Evolutionary conservation across 495 filamentous ascomycete species (phyloP).

Genomic region (Talaromyces borbonicus): DNA sequence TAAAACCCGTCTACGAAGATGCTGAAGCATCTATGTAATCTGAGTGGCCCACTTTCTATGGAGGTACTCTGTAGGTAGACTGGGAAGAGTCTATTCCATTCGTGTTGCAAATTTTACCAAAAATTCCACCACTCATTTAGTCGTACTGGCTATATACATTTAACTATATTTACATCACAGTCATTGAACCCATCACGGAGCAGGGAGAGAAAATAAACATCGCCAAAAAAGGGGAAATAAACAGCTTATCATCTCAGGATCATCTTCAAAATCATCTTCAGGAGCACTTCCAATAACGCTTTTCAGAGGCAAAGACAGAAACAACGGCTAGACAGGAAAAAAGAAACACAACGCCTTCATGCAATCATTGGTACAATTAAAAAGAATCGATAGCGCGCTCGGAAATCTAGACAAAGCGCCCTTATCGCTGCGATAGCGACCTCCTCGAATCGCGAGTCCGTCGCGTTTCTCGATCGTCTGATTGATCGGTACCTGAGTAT

Average conservation of each 20-base stretch:
- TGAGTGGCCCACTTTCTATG: no score
- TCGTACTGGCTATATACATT: no score
- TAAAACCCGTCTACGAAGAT: no score
- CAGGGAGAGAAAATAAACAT: conserved; percentile 10
- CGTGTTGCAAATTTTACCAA: no score
- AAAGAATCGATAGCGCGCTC: no score
- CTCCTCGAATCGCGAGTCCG: background rate
- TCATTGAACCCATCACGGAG: conserved; percentile 7
- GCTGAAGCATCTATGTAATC: no score
- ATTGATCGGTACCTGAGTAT: conserved; percentile 2
- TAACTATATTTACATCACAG: conserved; percentile 11
- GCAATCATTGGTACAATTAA: no score
- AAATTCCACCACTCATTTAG: no score
- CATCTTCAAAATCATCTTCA: conserved; percentile 13
- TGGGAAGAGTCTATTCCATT: no score
- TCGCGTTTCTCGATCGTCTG: conserved; percentile 3
- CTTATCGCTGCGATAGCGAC: background rate
- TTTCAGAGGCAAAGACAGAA: conserved; percentile 27
- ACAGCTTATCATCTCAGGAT: no score
- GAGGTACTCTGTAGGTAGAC: no score
- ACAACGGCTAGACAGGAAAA: conserved; percentile 6
- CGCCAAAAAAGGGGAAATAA: conserved; percentile 8
- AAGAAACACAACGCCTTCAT: conserved; percentile 4
- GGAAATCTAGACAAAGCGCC: no score
- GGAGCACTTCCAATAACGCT: conserved; percentile 1